Evolutionary conservation across 345 rosid genomes (phyloP).

Genomic region (Isatis tinctoria): DNA sequence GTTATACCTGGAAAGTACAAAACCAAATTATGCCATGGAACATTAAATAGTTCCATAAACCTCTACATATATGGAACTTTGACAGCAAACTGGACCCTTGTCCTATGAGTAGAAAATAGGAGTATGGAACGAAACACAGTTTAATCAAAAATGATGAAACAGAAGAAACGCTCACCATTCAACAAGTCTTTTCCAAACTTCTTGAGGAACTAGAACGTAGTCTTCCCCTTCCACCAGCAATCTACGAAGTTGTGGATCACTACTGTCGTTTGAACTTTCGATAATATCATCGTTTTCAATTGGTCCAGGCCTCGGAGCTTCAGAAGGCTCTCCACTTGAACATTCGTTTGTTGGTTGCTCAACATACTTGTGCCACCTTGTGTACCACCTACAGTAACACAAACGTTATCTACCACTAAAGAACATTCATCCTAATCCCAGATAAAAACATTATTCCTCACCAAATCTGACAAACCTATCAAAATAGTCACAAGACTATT

Average conservation of each 20-base stretch:
- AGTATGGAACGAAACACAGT: background rate
- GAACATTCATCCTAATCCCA: background rate
- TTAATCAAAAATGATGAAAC: background rate
- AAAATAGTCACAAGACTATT: background rate
- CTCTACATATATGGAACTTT: conserved; percentile 2
- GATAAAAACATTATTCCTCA: too few species aligned
- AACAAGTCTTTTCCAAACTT: conserved; percentile 81
- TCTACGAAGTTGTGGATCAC: conserved; percentile 48
- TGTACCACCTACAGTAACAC: conserved; percentile 60
- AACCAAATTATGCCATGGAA: background rate
- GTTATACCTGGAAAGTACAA: conserved; percentile 50
- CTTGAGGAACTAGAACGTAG: conserved; percentile 73
- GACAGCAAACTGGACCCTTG: background rate
- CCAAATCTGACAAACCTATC: background rate
- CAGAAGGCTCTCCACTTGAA: conserved; percentile 32
- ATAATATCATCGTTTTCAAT: conserved; percentile 74
- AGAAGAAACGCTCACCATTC: conserved; percentile 47
- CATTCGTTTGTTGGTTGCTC: conserved; percentile 31
- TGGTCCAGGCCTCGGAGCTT: conserved; percentile 60
- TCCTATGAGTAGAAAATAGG: background rate
- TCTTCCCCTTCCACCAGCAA: conserved; percentile 60
- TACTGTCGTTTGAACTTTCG: conserved; percentile 32
- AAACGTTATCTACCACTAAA: background rate
- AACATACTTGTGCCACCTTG: conserved; percentile 73
- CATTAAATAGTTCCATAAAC: background rate